Evolutionary conservation across 1,284 basidiomycete genomes (phyloP), one percentile per base, ranked within the genome.

Genomic region (Ceratobasidium sp.): DNA sequence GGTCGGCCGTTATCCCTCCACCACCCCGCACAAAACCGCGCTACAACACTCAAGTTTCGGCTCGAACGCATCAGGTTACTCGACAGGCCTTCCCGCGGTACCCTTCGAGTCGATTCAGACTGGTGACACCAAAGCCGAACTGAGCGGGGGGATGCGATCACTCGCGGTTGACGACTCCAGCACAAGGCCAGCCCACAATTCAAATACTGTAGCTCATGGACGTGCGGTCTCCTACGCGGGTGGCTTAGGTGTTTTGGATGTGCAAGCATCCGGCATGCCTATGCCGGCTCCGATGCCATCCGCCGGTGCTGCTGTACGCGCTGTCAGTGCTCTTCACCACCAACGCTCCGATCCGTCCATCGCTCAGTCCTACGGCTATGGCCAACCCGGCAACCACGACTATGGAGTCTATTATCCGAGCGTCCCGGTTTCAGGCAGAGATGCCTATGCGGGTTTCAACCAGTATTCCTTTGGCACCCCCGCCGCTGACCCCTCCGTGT

Each of bases 91-190:
- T 2, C 59, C 59, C 26, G 59, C 59, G 16, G 59, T 62, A 30
- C 44, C 59, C 59, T 62, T 62, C n/a, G 59, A 62, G 16, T 28
- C 59, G 44, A 71, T 71, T n/a, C 67, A 71, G 43, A 5, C 67
- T 14, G 43, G 55, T 16, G 67, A 71, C 55, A 9, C 55, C 28
- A 55, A 71, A 28, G 44, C 64, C 61, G 89, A 90, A 41, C 81
- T 89, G 41, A 82, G 88, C 23, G 79, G 85, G 47, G 84, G 86
- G 0, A 81, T 91, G 66, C 86, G 89, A 73, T 88, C 88, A 9
- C 90, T 92, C 87, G 85, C 83, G 18, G 87, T 89, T 50, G 90
- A 90, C 76, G 90, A 91, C 18, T 44, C 41, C 18, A 30, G 21
- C 54, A 11, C 67, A 18, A 57, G 57, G 26, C 35, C 47, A 21